These are phyloP conservation scores for Annulohypoxylon stygium DNA, from an alignment of 495 filamentous ascomycete species.

Conservation along the genomic window DNA sequence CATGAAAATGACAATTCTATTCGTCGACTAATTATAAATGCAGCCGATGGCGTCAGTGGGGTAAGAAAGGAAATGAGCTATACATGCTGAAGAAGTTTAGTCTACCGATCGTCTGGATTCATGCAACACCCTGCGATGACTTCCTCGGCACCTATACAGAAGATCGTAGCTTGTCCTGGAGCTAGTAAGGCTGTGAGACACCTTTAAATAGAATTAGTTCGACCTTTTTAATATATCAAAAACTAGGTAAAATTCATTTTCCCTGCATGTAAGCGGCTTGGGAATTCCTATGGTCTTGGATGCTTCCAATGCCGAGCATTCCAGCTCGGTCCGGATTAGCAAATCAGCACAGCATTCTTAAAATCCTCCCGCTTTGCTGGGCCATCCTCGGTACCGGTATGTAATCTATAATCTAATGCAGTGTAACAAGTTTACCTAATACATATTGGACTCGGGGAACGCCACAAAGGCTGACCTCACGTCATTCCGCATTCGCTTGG, in stretches of 20 bases:
- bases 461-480: neutral
- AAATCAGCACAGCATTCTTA: neutral
- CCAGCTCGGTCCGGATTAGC: neutral
- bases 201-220: constrained; percentile 3
- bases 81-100: neutral
- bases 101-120: neutral
- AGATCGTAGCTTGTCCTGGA: neutral
- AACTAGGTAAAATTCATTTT: neutral
- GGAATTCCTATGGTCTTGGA: neutral
- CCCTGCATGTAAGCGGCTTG: neutral
- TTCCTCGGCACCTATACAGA: neutral
- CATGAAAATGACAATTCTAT: neutral
- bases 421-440: neutral
- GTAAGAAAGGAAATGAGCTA: neutral
- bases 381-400: neutral
- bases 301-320: neutral
- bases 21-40: neutral
- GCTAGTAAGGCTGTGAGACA: neutral
- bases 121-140: neutral
- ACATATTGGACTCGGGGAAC: neutral
- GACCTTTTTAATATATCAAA: neutral
- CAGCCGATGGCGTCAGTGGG: neutral
- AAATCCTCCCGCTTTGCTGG: neutral
- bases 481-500: neutral
- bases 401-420: neutral